Evolutionary conservation across 176 grass and related monocot species (phyloP), one percentile per base, ranked within the genome.

Genomic region (Areca catechu): DNA sequence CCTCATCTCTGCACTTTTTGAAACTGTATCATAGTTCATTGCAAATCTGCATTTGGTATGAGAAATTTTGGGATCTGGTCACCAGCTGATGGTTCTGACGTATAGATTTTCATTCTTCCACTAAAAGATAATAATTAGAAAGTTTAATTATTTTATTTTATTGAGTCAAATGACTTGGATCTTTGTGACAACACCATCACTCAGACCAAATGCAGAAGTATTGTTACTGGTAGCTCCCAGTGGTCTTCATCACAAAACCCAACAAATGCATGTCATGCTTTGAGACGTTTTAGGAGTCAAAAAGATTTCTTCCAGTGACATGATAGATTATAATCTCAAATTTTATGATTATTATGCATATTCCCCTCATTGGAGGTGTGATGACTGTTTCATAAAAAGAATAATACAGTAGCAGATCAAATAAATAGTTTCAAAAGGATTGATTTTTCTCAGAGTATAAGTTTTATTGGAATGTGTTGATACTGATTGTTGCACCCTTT

Each of bases 231-330:
- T 56, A 68, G 62, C 50, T 22, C 18, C 51, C 3, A 49, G 16
- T 72, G 77, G 70, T 77, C 59, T 67, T 79, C 61, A 64, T 58
- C 77, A 37, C 74, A 85, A 62, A 89, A 80, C 66, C 63, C 78
- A 71, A 63, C 72, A 54, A 89, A 83, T 60, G 60, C 28, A 57
- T 78, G 68, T 69, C 58, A 74, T 78, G 29, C 55, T 57, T 60
- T 85, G 66, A 78, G 57, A 70, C 89, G 73, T 52, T 76, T 79
- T 66, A 80, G 63, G 75, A 98, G 87, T 52, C 80, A 92, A 72
- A 92, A 78, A 20, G 72, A 98, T 76, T 83, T 85, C 49, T 58
- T 85, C 17, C 70, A 79, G 53, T 92, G 79, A 54, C 81, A 67
- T 50, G 88, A 89, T 20, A 98, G 78, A 61, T 30, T 37, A 7